Conservation (phyloP, 192 early-diverging fungal genomes). For the Rhizophagus prolifer region DNA sequence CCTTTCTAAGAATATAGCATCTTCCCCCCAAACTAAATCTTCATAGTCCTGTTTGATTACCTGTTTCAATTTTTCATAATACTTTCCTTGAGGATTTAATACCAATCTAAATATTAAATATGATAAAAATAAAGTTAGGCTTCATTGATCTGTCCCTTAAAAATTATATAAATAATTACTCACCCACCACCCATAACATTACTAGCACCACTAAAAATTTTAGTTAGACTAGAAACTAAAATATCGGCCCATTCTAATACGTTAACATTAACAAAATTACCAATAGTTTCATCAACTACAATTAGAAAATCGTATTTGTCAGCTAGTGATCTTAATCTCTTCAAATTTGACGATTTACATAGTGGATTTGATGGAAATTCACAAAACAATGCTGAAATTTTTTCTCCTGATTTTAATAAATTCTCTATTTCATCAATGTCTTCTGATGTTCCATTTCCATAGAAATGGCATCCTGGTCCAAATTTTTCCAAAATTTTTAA, state of each 20-base stretch:
- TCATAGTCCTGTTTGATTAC: constrained; percentile 65
- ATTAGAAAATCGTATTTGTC: constrained; percentile 75
- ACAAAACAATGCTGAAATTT: constrained; percentile 80
- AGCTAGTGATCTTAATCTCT: constrained; percentile 71
- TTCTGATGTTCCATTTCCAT: constrained; percentile 75
- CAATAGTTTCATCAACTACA: constrained; percentile 94
- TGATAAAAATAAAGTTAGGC: not conserved
- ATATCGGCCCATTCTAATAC: constrained; percentile 81
- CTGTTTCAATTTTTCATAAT: constrained; percentile 56
- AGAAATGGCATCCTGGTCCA: constrained; percentile 84
- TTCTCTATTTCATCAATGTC: constrained; percentile 76
- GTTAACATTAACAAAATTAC: constrained; percentile 87
- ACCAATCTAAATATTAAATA: constrained; percentile 49
- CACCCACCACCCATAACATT: constrained; percentile 98
- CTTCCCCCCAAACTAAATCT: constrained; percentile 87
- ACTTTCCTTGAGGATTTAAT: constrained; percentile 68
- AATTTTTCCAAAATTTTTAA: constrained; percentile 96
- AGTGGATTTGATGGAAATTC: constrained; percentile 96
- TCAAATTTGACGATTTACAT: constrained; percentile 77
- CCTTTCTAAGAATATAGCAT: constrained; percentile 93
- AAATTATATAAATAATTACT: constrained; percentile 24
- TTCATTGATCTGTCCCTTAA: not conserved
- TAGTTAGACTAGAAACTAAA: constrained; percentile 89
- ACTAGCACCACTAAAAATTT: constrained; percentile 93
- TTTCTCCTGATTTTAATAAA: constrained; percentile 59